Percentiles rank a stretch among this genome's conserved stretches.
Evolutionary conservation across 2,329 filamentous ascomycete species (phyloP).

Genomic region (Geosmithia morbida): DNA sequence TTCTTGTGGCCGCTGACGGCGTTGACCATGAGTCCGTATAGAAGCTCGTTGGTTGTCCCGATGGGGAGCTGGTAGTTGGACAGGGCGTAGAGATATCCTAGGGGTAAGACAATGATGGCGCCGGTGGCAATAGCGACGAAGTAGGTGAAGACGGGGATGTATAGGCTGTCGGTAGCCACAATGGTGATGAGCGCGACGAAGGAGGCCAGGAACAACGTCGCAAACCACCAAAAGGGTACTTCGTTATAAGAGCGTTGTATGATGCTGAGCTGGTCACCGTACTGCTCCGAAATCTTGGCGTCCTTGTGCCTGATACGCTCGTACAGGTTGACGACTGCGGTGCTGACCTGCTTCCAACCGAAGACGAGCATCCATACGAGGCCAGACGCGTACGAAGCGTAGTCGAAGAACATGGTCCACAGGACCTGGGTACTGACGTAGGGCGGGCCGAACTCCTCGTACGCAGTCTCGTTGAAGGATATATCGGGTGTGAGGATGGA

Average conservation of each 20-base stretch:
- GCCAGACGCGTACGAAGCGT: conserved; percentile 42
- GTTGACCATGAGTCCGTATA: conserved; percentile 46
- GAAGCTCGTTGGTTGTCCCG: conserved; percentile 43
- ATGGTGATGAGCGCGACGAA: conserved; percentile 28
- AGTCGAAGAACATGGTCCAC: conserved; percentile 46
- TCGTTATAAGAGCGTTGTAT: conserved; percentile 42
- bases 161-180: conserved; percentile 34
- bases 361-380: conserved; percentile 45
- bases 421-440: conserved; percentile 42
- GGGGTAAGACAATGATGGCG: conserved; percentile 38
- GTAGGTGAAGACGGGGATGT: conserved; percentile 42
- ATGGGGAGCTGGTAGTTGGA: conserved; percentile 39
- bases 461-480: conserved; percentile 31
- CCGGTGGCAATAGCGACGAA: conserved; percentile 41
- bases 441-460: conserved; percentile 33
- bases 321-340: conserved; percentile 27
- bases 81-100: conserved; percentile 44
- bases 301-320: conserved; percentile 16
- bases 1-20: conserved; percentile 34
- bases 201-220: conserved; percentile 29
- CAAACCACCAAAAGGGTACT: conserved; percentile 45
- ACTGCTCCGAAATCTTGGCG: conserved; percentile 35
- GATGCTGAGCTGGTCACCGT: conserved; percentile 43
- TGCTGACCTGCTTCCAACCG: conserved; percentile 30
- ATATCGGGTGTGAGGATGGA: conserved; percentile 17